phyloP scores from a whole-genome alignment of 352 stramenopile species.

The Phytopythium sindhum region DNA sequence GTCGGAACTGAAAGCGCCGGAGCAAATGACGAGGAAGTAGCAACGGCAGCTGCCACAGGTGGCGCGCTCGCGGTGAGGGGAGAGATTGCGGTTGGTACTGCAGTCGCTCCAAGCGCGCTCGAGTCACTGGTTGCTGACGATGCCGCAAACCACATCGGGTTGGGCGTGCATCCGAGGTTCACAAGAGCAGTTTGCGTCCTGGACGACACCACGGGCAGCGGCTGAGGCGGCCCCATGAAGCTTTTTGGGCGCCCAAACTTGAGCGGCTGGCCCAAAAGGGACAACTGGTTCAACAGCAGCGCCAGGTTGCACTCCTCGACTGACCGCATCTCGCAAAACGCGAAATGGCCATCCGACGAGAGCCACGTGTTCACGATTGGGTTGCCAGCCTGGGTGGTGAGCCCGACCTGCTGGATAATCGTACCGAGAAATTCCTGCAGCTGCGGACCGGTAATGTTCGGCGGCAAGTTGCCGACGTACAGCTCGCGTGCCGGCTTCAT shows the following conservation, averaged over 20 bases:
- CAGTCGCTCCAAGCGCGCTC: not conserved
- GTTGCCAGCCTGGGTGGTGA: conserved; percentile 72
- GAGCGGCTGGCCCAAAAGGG: conserved; percentile 71
- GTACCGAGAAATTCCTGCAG: conserved; percentile 85
- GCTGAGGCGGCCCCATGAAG: conserved; percentile 81
- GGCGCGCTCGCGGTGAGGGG: not conserved
- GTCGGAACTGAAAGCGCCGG: not conserved
- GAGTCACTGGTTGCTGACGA: not conserved
- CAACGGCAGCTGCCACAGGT: not conserved
- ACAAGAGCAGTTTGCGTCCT: conserved; percentile 74
- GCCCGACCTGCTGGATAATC: conserved; percentile 85
- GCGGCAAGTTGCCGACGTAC: conserved; percentile 85
- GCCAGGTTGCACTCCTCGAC: conserved; percentile 86
- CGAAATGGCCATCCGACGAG: conserved; percentile 82
- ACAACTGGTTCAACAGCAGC: conserved; percentile 78
- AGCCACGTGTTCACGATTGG: conserved; percentile 86
- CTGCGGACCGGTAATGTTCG: conserved; percentile 77
- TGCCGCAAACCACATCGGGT: conserved; percentile 63
- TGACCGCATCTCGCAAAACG: conserved; percentile 86
- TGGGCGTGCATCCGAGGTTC: conserved; percentile 80
- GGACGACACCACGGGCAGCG: conserved; percentile 59
- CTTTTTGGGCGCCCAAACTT: conserved; percentile 85
- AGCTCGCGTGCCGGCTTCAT: conserved; percentile 81
- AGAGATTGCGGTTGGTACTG: not conserved
- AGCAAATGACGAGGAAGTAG: conserved; percentile 1